Base-by-base conservation (phyloP, 73 alveolate genomes). In the Paramecium tetraurelia region DNA sequence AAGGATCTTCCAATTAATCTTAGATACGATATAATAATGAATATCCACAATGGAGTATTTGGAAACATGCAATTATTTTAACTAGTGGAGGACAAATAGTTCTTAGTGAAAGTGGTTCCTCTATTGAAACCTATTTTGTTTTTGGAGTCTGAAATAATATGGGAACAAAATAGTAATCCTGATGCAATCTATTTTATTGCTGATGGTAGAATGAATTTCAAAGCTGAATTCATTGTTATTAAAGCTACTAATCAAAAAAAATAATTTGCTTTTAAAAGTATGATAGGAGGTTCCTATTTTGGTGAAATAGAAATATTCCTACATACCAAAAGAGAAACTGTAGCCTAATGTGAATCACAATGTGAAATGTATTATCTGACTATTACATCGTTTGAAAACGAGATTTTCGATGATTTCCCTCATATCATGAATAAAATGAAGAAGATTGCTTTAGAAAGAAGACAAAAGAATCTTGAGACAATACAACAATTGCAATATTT, bases 1-100 rank as follows among this genome's bases (percentile, higher is more conserved):
- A 80, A 69, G 41, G 97, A 95, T 53, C 92, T 96, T 35, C 99
- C 99, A 5, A 93, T 93, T 20, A 89, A 95, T 4, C 85, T 96
- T 31, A 86, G 98, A 70, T 59, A 88, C 71, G 98, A 96, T 58
- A 97, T 96, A 2, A 94, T 96, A 22, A 29, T 92, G 63, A 94
- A 89, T 50, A 95, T 96, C 29, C 99, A 96, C 59, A 96, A 96
- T 41, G 99, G 97, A 58, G 92, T 96, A 22, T 87, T 95, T 71
- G 85, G 93, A 80, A 77, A 94, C 31, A 94, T 96, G 75, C 68
- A 93, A 29, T 94, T 96, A 92, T 95, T 96, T 59, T 59, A 90
- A 58, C 46, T 80, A 48, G 93, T 85, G 40, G 96, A 95, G 77
- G 96, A 92, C 27, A 71, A 93, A 9, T 95, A 92, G 27, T 93